phyloP scores from a whole-genome alignment of 129 eudicot genomes.

The Cynara cardunculus region DNA sequence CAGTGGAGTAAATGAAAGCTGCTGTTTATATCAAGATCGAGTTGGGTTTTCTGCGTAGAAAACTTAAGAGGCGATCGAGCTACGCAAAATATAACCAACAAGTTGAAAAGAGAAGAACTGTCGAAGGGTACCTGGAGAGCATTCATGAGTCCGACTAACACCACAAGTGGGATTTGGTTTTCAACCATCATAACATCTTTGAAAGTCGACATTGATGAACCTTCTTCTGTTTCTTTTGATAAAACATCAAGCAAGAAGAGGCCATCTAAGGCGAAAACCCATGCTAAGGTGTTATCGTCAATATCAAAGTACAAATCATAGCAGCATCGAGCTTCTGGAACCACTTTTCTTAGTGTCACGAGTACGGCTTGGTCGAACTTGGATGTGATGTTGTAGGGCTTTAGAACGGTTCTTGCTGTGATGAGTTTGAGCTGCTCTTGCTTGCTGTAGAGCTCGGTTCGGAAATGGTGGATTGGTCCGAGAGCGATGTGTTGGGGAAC shows the following conservation, averaged over 20 bases:
- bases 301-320: constrained; percentile 29
- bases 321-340: constrained; percentile 19
- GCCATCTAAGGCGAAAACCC: constrained; percentile 29
- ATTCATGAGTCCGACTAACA: constrained; percentile 18
- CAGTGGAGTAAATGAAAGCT: constrained; percentile 24
- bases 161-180: constrained; percentile 43
- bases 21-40: background rate
- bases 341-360: background rate
- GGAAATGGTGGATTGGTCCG: constrained; percentile 31
- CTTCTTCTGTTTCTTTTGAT: background rate
- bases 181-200: constrained; percentile 41
- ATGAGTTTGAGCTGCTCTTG: constrained; percentile 24
- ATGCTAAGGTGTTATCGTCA: constrained; percentile 16
- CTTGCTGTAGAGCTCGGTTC: constrained; percentile 11
- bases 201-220: background rate
- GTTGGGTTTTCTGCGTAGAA: background rate
- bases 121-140: background rate
- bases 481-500: constrained; percentile 21
- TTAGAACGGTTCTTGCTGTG: constrained; percentile 11
- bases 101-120: background rate
- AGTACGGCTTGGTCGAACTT: background rate
- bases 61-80: constrained; percentile 29
- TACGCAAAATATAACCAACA: constrained; percentile 22
- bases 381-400: background rate
- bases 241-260: constrained; percentile 24